Conservation (phyloP, 192 early-diverging fungal species). For the Linnemannia exigua region DNA sequence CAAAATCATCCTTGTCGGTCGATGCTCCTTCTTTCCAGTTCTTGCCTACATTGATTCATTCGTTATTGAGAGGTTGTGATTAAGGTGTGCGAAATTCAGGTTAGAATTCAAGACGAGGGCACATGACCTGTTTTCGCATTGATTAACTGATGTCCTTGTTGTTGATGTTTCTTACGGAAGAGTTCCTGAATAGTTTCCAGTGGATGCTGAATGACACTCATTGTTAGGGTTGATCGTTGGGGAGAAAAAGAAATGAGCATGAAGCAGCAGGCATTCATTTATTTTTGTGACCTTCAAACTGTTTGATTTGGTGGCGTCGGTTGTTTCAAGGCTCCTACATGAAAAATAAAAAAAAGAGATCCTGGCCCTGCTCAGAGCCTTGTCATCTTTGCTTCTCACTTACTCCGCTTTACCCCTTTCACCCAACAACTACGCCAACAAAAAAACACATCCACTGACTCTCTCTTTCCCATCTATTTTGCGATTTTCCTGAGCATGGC, state of each 20-base stretch:
- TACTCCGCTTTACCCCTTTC: too few species aligned
- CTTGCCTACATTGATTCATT: constrained; percentile 22
- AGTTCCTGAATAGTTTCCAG: constrained; percentile 43
- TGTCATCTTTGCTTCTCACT: too few species aligned
- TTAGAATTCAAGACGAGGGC: neutral
- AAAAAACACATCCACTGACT: neutral
- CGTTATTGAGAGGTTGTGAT: too few species aligned
- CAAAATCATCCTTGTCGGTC: constrained; percentile 38
- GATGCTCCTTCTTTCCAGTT: constrained; percentile 34
- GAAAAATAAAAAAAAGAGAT: too few species aligned
- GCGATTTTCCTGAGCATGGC: too few species aligned
- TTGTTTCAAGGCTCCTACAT: too few species aligned
- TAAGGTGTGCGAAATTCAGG: neutral
- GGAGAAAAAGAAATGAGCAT: neutral
- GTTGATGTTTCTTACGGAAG: constrained; percentile 13
- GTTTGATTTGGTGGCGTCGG: neutral
- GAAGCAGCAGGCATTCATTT: neutral
- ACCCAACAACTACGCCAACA: neutral
- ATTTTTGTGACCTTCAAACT: neutral
- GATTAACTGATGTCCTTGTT: neutral
- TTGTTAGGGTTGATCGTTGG: neutral
- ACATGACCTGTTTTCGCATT: too few species aligned
- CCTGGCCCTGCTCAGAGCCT: too few species aligned
- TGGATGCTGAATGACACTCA: constrained; percentile 35
- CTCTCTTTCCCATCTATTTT: too few species aligned